phyloP scores from a whole-genome alignment of 164 flowering plant species.

The Platanus orientalis region DNA sequence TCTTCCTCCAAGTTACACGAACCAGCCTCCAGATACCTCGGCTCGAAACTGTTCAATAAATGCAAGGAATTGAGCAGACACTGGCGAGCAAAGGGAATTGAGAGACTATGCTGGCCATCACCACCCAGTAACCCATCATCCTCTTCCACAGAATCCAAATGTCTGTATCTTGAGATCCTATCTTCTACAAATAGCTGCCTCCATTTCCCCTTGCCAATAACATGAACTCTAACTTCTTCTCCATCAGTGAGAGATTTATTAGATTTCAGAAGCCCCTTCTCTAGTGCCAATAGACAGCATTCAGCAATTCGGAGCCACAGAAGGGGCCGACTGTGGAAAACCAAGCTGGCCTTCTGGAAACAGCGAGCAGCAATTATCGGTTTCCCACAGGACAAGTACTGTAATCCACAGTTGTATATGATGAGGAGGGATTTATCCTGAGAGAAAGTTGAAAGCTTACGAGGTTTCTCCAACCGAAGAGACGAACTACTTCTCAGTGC shows the following conservation, averaged over 20 bases:
- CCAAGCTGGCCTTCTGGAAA: slow-evolving; percentile 64
- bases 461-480: slow-evolving; percentile 62
- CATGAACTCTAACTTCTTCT: slow-evolving; percentile 47
- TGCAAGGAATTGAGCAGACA: slow-evolving; percentile 73
- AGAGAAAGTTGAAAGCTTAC: slow-evolving; percentile 52
- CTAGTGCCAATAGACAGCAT: slow-evolving; percentile 79
- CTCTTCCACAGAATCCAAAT: slow-evolving; percentile 20
- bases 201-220: slow-evolving; percentile 86
- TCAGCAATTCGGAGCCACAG: slow-evolving; percentile 92
- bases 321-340: slow-evolving; percentile 66
- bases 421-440: slow-evolving; percentile 78
- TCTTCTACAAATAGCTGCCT: slow-evolving; percentile 64
- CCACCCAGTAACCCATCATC: slow-evolving; percentile 27
- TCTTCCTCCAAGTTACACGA: not conserved
- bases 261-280: slow-evolving; percentile 55
- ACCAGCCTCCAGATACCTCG: not conserved
- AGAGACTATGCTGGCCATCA: slow-evolving; percentile 47
- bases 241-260: slow-evolving; percentile 18
- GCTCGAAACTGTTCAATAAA: slow-evolving; percentile 29
- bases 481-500: slow-evolving; percentile 59
- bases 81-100: slow-evolving; percentile 63
- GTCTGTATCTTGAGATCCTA: slow-evolving; percentile 30
- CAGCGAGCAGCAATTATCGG: slow-evolving; percentile 81
- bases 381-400: slow-evolving; percentile 75
- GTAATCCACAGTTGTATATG: slow-evolving; percentile 78